Conservation (phyloP, 805 yeast genomes). For the Blastobotrys chiropterorum region DNA sequence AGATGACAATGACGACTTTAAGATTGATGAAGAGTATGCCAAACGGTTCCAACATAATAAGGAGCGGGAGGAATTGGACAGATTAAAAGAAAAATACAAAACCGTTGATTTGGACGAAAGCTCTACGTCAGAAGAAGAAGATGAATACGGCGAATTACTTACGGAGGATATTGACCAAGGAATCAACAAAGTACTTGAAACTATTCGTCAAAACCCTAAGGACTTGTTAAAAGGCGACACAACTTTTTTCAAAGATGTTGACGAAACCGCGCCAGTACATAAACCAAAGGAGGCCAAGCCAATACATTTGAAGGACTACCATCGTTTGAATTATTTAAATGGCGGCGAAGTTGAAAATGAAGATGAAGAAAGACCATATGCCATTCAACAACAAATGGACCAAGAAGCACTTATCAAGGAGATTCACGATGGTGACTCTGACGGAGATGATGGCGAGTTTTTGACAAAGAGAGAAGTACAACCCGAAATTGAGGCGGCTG, state of each 20-base stretch:
- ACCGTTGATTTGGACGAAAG: constrained; percentile 27
- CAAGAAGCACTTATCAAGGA: constrained; percentile 67
- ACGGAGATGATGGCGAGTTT: constrained; percentile 41
- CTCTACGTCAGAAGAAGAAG: constrained; percentile 63
- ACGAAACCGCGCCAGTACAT: constrained; percentile 20
- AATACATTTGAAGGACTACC: constrained; percentile 85
- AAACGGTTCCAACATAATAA: constrained; percentile 28
- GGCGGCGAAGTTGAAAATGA: constrained; percentile 52
- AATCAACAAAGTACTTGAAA: constrained; percentile 60
- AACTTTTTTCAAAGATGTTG: constrained; percentile 68
- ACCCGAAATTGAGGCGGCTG: constrained; percentile 30
- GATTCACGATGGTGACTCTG: constrained; percentile 52
- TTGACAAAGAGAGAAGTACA: constrained; percentile 54
- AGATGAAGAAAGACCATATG: constrained; percentile 60
- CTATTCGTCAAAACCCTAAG: constrained; percentile 63
- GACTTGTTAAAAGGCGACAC: constrained; percentile 59
- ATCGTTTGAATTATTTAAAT: constrained; percentile 71
- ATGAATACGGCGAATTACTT: constrained; percentile 80
- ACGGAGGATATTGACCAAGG: constrained; percentile 84
- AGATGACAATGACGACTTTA: constrained; percentile 17
- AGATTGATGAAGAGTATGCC: constrained; percentile 24
- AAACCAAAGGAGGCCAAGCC: constrained; percentile 47
- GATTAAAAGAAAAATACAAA: constrained; percentile 26
- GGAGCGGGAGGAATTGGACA: constrained; percentile 27
- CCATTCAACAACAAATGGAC: constrained; percentile 68